A percentile compares a stretch with the other conserved stretches of the same genome.
Evolutionary conservation across 2,329 filamentous ascomycete genomes (phyloP).

Genomic region (Clonostachys byssicola): DNA sequence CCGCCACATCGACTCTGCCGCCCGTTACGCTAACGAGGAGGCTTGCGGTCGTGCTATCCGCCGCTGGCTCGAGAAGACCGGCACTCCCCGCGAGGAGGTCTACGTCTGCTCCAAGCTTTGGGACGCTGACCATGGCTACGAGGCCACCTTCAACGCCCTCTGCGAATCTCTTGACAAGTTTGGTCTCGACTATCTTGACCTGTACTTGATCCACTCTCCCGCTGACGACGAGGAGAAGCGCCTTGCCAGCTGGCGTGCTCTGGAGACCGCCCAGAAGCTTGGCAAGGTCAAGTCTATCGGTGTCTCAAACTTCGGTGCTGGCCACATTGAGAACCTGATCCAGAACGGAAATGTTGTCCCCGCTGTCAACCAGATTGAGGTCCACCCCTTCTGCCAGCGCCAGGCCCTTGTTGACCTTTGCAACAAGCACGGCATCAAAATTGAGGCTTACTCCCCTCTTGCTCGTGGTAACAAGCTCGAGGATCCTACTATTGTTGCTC

Average conservation of each 20-base stretch:
- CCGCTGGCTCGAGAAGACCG: constrained; percentile 48
- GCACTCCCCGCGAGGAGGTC: constrained; percentile 61
- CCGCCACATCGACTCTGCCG: constrained; percentile 49
- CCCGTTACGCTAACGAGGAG: constrained; percentile 60
- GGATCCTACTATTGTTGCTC: constrained; percentile 53
- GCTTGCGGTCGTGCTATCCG: constrained; percentile 70
- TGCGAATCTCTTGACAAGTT: constrained; percentile 65
- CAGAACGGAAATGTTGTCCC: constrained; percentile 55
- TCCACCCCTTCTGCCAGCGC: constrained; percentile 70
- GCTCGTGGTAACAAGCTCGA: constrained; percentile 35
- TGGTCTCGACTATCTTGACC: constrained; percentile 66
- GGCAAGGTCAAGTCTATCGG: constrained; percentile 68
- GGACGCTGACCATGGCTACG: constrained; percentile 32
- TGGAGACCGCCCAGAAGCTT: constrained; percentile 58
- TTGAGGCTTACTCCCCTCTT: constrained; percentile 52
- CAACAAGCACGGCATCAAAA: constrained; percentile 49
- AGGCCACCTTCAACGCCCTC: constrained; percentile 46
- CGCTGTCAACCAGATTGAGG: constrained; percentile 75
- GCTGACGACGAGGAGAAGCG: constrained; percentile 64
- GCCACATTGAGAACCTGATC: constrained; percentile 51
- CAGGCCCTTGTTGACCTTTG: constrained; percentile 52
- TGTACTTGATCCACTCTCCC: constrained; percentile 58
- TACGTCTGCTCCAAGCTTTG: constrained; percentile 66
- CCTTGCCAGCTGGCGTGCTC: constrained; percentile 66
- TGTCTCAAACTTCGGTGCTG: constrained; percentile 73